Evolutionary conservation across 2,329 filamentous ascomycete genomes (phyloP), one percentile per base, ranked within the genome.

Genomic region (Claviceps maximensis): DNA sequence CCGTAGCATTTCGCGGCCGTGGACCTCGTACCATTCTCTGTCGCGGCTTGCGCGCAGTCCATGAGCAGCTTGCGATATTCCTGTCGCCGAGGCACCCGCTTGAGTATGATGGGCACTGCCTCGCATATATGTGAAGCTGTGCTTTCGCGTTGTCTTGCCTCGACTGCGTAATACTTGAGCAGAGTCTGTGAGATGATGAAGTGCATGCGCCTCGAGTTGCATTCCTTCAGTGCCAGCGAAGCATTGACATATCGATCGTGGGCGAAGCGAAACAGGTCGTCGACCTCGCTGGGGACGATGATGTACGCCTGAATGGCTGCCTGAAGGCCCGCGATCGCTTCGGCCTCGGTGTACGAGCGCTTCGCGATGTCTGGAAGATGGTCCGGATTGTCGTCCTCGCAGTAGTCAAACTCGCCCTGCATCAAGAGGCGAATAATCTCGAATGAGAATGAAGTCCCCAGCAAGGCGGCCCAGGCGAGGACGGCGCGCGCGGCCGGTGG

Each of bases 201-300:
- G 67, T 96, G 89, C 90, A 96, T 96, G 60, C 86, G 86, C 21
- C 78, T 73, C 23, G 78, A 71, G 53, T 86, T 82, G 61, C 80
- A 82, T 63, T 90, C 83, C 56, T 79, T 80, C 50, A 95, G 71
- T 5, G 79, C 77, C 15, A 79, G 74, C 6, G 88, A 83, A 17
- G 87, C 88, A 63, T 86, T 82, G 50, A 89, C 77, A 61, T 94
- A 94, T 51, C 90, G 81, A 66, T 96, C 90, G 65, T 96, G 90
- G 36, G 84, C 83, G 65, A 96, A 96, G 36, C 83, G 82, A 66
- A 95, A 96, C 42, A 83, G 79, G 65, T 95, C 89, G 61, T 96
- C 91, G 1, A 83, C 83, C 57, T 93, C 87, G 21, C 86, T 87
- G 1, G 87, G 79, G 53, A 91, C 80, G 42, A 97, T 75, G 51